Conservation (phyloP, 2,329 filamentous ascomycete genomes). For the Elsinoe arachidis region DNA sequence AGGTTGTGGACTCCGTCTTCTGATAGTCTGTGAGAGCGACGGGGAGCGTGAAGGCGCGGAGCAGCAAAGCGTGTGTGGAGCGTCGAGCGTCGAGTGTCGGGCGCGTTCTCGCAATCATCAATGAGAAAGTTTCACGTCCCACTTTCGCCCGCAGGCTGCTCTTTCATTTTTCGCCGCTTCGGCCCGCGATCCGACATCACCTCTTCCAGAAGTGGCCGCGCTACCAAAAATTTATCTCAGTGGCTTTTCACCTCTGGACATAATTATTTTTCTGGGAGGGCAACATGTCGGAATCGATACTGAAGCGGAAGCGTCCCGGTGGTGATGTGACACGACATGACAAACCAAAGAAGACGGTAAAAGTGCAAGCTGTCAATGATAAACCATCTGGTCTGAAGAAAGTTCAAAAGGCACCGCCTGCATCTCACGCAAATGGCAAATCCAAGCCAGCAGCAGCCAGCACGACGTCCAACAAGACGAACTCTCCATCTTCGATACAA, state of each 20-base stretch:
- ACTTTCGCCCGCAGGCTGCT: no score
- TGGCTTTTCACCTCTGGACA: not conserved
- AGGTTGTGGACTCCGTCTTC: not conserved
- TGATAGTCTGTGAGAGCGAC: not conserved
- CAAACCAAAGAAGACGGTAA: conserved; percentile 5
- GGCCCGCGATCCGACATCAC: not conserved
- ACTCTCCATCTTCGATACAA: conserved; percentile 40
- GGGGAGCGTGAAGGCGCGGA: not conserved
- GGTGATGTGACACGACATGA: not conserved
- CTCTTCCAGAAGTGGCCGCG: not conserved
- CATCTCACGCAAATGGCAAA: not conserved
- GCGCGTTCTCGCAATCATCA: not conserved
- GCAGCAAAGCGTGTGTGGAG: not conserved
- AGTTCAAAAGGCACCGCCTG: not conserved
- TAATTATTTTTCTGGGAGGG: not conserved
- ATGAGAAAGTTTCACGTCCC: no score
- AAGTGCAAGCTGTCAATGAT: not conserved
- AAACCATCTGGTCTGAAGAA: not conserved
- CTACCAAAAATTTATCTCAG: not conserved
- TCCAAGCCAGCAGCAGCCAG: not conserved
- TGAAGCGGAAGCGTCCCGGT: conserved; percentile 1
- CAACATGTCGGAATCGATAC: not conserved
- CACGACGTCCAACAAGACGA: not conserved
- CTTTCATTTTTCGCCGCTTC: not conserved
- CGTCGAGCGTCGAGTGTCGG: not conserved